Conservation (phyloP, 2,329 filamentous ascomycete species). For the Talaromyces sp. region DNA sequence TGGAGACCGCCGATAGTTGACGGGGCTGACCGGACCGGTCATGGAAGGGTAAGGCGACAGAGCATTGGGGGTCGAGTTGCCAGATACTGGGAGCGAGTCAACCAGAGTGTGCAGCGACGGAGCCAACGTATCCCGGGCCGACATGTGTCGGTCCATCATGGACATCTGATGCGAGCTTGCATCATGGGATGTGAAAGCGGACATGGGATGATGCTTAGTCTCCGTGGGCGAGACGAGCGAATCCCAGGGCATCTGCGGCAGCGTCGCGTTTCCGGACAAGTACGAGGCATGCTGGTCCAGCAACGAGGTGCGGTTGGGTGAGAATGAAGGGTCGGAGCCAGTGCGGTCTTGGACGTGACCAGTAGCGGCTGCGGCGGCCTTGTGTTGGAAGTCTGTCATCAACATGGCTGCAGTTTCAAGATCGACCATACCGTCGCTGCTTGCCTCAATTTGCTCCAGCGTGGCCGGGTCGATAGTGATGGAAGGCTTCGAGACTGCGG, state of each 20-base stretch:
- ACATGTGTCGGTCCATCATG: conserved; percentile 60
- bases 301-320: conserved; percentile 64
- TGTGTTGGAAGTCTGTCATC: conserved; percentile 96
- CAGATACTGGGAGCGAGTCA: conserved; percentile 64
- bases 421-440: conserved; percentile 85
- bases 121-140: conserved; percentile 55
- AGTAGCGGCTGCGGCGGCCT: conserved; percentile 66
- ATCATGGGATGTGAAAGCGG: conserved; percentile 63
- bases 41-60: conserved; percentile 67
- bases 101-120: conserved; percentile 67
- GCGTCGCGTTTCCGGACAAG: conserved; percentile 68
- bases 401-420: conserved; percentile 97
- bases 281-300: conserved; percentile 76
- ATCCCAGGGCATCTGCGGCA: conserved; percentile 90
- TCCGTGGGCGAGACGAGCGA: conserved; percentile 71
- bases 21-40: conserved; percentile 61
- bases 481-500: conserved; percentile 59
- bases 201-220: conserved; percentile 70
- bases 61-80: conserved; percentile 64
- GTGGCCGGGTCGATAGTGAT: conserved; percentile 79
- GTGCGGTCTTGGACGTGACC: conserved; percentile 42
- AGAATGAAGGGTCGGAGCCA: conserved; percentile 58
- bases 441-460: conserved; percentile 87
- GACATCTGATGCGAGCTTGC: conserved; percentile 57
- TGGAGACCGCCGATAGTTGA: conserved; percentile 66